Conservation (phyloP, 2,329 filamentous ascomycete species). For the Pseudocercospora eumusae region DNA sequence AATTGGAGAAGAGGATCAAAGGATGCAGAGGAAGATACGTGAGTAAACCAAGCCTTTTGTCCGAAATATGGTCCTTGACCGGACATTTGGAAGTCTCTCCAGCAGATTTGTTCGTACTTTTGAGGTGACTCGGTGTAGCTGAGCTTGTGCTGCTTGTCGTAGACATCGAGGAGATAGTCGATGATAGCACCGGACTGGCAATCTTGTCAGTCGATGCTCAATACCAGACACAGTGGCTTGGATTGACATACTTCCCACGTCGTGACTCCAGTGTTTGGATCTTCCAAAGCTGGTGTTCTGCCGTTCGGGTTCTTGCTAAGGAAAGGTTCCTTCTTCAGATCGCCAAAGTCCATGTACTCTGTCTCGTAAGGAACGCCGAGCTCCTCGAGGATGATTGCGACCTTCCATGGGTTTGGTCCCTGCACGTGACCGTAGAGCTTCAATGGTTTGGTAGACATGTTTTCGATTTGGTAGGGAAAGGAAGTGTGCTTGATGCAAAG, state of each 20-base stretch:
- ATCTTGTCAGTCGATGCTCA: neutral
- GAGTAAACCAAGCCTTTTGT: conserved; percentile 49
- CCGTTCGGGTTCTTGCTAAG: conserved; percentile 47
- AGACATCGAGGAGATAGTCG: conserved; percentile 36
- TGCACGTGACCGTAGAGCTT: conserved; percentile 36
- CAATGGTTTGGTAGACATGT: conserved; percentile 31
- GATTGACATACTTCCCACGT: conserved; percentile 38
- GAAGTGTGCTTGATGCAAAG: neutral
- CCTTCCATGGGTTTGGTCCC: conserved; percentile 49
- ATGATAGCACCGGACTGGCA: conserved; percentile 32
- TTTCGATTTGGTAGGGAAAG: neutral
- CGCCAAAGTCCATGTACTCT: conserved; percentile 42
- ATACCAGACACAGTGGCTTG: neutral
- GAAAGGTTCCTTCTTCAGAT: conserved; percentile 47
- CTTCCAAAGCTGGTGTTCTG: conserved; percentile 46
- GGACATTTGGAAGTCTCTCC: conserved; percentile 38
- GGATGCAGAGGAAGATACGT: conserved; percentile 37
- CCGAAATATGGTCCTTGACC: conserved; percentile 44
- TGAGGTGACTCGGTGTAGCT: conserved; percentile 30
- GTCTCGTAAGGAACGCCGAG: conserved; percentile 46
- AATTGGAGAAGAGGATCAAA: neutral
- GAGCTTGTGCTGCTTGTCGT: conserved; percentile 37
- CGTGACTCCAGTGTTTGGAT: conserved; percentile 48
- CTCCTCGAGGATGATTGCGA: conserved; percentile 49
- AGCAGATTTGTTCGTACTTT: conserved; percentile 35